phyloP scores from a whole-genome alignment of 108 stramenopile genomes.

The Fragilaria crotonensis region DNA sequence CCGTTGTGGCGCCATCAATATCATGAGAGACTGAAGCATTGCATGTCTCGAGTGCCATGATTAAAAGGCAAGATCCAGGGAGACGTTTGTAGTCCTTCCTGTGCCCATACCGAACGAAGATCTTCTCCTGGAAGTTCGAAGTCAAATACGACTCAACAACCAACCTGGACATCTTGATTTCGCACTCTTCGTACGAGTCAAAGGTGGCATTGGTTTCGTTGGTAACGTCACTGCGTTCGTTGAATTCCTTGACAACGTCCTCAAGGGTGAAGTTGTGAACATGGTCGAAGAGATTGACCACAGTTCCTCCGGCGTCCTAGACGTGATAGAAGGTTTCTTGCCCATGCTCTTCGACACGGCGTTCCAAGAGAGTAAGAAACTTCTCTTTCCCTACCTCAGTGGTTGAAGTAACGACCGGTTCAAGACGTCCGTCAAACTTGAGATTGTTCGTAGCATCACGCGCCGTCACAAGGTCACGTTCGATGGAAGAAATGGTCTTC shows the following conservation, averaged over 20 bases:
- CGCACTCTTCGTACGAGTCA: neutral
- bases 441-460: neutral
- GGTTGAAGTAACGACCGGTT: neutral
- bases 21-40: neutral
- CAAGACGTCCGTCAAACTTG: neutral
- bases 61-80: neutral
- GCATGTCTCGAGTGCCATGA: slow-evolving; percentile 4
- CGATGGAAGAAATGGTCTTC: too few species aligned
- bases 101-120: neutral
- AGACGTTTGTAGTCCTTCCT: neutral
- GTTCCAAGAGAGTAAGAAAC: neutral
- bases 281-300: neutral
- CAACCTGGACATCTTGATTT: neutral
- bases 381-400: neutral
- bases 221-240: neutral
- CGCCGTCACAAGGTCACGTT: neutral
- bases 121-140: neutral
- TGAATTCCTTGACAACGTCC: neutral
- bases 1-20: neutral
- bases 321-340: neutral
- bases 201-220: neutral
- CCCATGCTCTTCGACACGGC: too few species aligned
- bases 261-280: neutral
- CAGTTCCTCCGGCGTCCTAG: neutral
- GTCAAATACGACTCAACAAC: neutral